phyloP scores from a whole-genome alignment of 306 rosid species.

The Dryas octopetala region DNA sequence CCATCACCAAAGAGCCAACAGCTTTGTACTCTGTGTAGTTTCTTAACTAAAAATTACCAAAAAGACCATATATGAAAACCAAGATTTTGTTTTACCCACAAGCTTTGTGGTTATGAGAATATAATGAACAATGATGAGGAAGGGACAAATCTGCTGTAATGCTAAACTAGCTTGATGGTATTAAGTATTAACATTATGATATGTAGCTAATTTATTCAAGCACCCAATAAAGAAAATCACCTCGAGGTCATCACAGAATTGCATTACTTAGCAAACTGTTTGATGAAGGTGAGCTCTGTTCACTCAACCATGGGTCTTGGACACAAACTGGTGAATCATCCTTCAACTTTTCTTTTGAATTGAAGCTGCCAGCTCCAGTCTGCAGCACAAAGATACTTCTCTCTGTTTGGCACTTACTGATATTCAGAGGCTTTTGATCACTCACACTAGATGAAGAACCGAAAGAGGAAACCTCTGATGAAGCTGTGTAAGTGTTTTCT shows the following conservation, averaged over 20 bases:
- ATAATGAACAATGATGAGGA: background rate
- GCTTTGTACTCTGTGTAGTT: background rate
- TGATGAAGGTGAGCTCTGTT: conserved; percentile 79
- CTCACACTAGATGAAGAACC: conserved; percentile 49
- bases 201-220: background rate
- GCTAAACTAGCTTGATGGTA: background rate
- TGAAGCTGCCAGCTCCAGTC: conserved; percentile 22
- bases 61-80: background rate
- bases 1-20: background rate
- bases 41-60: background rate
- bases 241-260: conserved; percentile 28
- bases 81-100: background rate
- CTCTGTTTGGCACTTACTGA: conserved; percentile 29
- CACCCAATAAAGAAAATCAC: background rate
- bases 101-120: background rate
- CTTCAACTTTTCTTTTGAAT: conserved; percentile 35
- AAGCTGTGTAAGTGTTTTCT: conserved; percentile 41
- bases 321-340: conserved; percentile 61
- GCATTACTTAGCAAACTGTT: conserved; percentile 59
- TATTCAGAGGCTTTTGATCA: conserved; percentile 48
- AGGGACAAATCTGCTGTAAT: background rate
- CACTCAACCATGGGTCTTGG: conserved; percentile 77
- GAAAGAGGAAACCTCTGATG: conserved; percentile 44
- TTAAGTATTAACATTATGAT: background rate
- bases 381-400: conserved; percentile 23